Evolutionary conservation across 1,284 basidiomycete species (phyloP), one percentile per base, ranked within the genome.

Genomic region (Cryptococcus sp.): DNA sequence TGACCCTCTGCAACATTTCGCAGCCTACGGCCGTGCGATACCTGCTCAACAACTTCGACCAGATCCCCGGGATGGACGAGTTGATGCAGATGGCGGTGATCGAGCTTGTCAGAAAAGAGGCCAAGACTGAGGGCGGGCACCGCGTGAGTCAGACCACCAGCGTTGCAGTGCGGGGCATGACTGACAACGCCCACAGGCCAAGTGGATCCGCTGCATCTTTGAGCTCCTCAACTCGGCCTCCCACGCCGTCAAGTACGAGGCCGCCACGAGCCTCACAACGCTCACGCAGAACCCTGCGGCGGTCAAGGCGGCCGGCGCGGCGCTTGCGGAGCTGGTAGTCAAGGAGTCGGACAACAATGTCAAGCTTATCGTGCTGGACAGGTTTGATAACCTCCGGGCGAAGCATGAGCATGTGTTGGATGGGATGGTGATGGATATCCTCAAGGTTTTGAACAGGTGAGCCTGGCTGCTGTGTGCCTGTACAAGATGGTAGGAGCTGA

Each of bases 341-440:
- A 95, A 94, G 79, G 94, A 97, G 79, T 92, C 92, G 1, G 95
- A 98, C 80, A 99, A 98, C 81, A 99, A 98, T 68, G 95, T 98
- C 78, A 98, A 98, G 79, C 84, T 98, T 56, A 98, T 98, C 63
- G 96, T 98, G 11, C 83, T 99, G 36, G 91, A 96, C 72, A 86
- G 96, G 47, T 85, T 99, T 45, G 91, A 98, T 55, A 78, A 78
- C 23, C 82, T 99, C 18, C 85, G 91, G 37, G 80, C 85, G 28
- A 91, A 88, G 71, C 93, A 98, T 76, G 92, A 91, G 37, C 89
- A 91, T 72, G 87, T 97, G 50, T 80, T 98, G 47, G 93, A 98
- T 73, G 82, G 87, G 8, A 84, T 98, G 60, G 92, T 95, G 65
- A 95, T 97, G 89, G 96, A 99, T 70, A 85, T 98, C 44, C 82